These are phyloP conservation scores for Tephrocybe sp. DNA, from an alignment of 768 basidiomycete species.

Conservation along the genomic window DNA sequence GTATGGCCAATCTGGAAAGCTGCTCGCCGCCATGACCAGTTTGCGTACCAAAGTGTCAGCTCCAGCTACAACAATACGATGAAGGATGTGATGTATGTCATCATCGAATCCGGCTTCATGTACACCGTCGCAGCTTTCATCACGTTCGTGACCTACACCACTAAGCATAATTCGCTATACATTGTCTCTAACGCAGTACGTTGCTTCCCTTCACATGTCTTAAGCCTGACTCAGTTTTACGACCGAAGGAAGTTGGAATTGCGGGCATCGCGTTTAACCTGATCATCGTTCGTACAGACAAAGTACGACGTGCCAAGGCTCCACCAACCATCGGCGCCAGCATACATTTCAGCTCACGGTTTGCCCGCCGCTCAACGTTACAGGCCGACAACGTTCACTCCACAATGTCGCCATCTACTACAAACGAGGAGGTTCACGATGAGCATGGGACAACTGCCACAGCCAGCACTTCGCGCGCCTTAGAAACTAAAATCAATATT, in stretches of 20 bases:
- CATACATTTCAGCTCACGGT: too few species aligned
- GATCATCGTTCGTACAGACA: conserved; percentile 4
- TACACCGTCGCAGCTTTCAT: conserved; percentile 5
- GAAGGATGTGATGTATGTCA: not conserved
- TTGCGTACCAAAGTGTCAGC: not conserved
- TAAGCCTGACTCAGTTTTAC: not conserved
- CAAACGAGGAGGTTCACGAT: too few species aligned
- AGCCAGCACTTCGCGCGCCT: too few species aligned
- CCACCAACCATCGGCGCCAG: too few species aligned
- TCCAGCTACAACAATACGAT: not conserved
- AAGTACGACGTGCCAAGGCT: too few species aligned
- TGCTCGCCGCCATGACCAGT: not conserved
- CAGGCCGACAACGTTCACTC: too few species aligned
- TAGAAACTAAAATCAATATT: too few species aligned
- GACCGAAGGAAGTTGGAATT: conserved; percentile 2
- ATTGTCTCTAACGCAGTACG: conserved; percentile 4
- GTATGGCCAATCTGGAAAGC: not conserved
- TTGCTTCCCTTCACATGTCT: not conserved
- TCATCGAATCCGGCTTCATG: conserved; percentile 5
- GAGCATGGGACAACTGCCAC: too few species aligned
- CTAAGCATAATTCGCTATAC: conserved; percentile 1
- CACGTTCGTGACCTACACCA: conserved; percentile 9
- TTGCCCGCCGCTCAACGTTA: too few species aligned
- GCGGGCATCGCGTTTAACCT: conserved; percentile 10
- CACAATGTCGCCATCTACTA: too few species aligned